phyloP scores from a whole-genome alignment of 148 eudicot species.

The Chenopodium quinoa region DNA sequence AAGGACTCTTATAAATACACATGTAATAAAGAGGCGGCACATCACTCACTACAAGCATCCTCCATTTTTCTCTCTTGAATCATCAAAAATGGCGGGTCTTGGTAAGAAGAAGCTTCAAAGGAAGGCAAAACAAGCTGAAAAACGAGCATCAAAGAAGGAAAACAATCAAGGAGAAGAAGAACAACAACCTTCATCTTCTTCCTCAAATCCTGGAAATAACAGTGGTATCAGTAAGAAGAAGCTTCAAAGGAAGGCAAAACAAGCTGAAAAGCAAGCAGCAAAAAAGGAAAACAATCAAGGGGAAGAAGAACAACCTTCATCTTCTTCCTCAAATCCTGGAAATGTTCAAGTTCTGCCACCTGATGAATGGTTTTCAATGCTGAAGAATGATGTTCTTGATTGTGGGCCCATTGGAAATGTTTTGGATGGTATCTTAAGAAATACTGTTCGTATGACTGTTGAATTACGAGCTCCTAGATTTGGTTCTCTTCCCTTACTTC shows the following conservation, averaged over 20 bases:
- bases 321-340: background rate
- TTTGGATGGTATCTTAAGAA: background rate
- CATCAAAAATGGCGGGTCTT: constrained; percentile 1
- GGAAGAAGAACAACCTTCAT: background rate
- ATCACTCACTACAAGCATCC: background rate
- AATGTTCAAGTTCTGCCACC: background rate
- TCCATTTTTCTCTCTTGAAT: background rate
- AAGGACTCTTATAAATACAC: too few species aligned
- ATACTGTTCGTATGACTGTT: constrained; percentile 14
- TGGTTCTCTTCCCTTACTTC: background rate
- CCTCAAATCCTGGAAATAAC: background rate
- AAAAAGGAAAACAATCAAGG: background rate
- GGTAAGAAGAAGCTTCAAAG: background rate
- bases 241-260: background rate
- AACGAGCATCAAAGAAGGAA: background rate
- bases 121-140: background rate
- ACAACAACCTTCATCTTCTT: background rate
- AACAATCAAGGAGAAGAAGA: background rate
- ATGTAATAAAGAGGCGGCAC: background rate
- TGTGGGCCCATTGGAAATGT: background rate
- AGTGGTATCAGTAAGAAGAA: background rate
- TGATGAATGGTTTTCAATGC: too few species aligned
- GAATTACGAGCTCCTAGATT: background rate
- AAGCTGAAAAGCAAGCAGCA: background rate
- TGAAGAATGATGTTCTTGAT: constrained; percentile 2